Base-by-base conservation (phyloP, 441 rosid genomes). In the Rhodomyrtus psidioides region DNA sequence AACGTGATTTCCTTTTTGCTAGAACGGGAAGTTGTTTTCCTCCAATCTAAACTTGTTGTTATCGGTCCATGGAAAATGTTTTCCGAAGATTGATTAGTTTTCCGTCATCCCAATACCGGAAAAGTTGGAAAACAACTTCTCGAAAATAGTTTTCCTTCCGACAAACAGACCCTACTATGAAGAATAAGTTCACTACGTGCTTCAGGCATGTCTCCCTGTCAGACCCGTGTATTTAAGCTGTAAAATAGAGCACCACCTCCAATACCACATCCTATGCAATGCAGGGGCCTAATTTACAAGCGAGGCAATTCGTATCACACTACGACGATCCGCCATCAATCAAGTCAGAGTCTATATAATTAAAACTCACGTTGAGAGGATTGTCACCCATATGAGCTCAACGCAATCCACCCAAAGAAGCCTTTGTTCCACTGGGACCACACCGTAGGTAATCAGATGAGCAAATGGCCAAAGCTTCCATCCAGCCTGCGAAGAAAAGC, bases 391-490 rank as follows among this genome's bases (percentile, higher is more conserved):
- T 83, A 96, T 89, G 83, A 96, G 98, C 90, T 96, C 99, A 6
- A 96, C 92, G 21, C 96, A 94, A 88, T 96, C 99, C 88, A 96
- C 98, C 99, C 99, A 96, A 95, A 86, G 87, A 82, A 86, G 87
- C 87, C 87, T 86, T 82, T 86, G 84, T 65, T 86, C 87, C 81
- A 86, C 59, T 53, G 87, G 87, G 53, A 86, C 26, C 87, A 53
- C 84, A 44, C 87, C 87, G 1, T 86, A 86, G 17, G 87, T 86
- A 54, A 86, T 87, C 84, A 96, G 93, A 91, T 96, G 98, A 85
- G 99, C 99, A 83, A 96, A 96, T 53, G 99, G 99, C 99, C 99
- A 96, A 82, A 96, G 97, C 87, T 96, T 96, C 98, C 98, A 95
- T 10, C 99, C 99, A 15, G 99, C 99, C 99, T 96, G 93, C 86